Percentiles rank a stretch among this genome's conserved stretches.
Evolutionary conservation across 129 eudicot genomes (phyloP).

Genomic region (Scalesia atractyloides): DNA sequence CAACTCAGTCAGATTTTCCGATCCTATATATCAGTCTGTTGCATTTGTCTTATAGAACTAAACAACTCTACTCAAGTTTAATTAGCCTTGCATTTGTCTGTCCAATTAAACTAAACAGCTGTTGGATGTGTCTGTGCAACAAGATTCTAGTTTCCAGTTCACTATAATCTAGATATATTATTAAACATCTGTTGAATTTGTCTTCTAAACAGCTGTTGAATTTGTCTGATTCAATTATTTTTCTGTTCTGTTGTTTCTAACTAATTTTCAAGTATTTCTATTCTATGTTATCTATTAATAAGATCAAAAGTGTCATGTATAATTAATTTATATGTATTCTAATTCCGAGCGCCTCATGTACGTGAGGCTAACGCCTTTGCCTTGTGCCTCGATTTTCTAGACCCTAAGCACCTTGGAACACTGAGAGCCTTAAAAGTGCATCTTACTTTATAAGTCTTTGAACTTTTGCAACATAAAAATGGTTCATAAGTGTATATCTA

Average conservation of each 20-base stretch:
- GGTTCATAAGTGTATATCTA: neutral
- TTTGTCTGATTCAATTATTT: neutral
- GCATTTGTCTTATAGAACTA: neutral
- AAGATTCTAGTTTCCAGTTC: neutral
- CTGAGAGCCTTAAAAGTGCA: neutral
- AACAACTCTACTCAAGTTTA: neutral
- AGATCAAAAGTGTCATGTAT: neutral
- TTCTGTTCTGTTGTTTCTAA: neutral
- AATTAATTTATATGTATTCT: neutral
- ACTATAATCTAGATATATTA: neutral
- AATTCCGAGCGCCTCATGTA: neutral
- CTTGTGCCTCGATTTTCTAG: neutral
- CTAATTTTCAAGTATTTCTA: neutral
- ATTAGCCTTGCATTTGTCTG: neutral
- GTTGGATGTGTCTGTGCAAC: neutral
- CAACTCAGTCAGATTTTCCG: neutral
- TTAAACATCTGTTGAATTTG: neutral
- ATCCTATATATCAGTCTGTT: slow-evolving; percentile 1
- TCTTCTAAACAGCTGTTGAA: neutral
- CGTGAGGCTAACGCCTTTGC: neutral
- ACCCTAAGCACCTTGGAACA: neutral
- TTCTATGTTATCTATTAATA: neutral
- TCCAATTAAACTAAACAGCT: neutral
- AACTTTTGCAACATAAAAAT: slow-evolving; percentile 1
- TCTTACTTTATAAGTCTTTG: neutral